Evolutionary conservation across 2,329 filamentous ascomycete species (phyloP), one percentile per base, ranked within the genome.

Genomic region (Arthrobotrys sinensis): DNA sequence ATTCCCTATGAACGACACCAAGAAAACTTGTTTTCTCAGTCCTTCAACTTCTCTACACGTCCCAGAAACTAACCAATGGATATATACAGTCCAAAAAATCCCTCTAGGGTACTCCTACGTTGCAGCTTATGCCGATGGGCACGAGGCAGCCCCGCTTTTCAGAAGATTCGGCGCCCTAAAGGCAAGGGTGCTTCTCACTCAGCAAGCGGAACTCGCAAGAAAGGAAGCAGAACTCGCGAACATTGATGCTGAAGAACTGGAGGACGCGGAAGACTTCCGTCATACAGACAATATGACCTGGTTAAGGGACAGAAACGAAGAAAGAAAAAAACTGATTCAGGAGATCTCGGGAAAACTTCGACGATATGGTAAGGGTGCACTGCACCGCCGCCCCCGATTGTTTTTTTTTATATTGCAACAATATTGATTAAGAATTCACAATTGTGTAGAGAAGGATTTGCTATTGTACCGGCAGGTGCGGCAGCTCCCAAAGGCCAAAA

Each of bases 71-170:
- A 46, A 63, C 38, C 5, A 60, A 5, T 65, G 8, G 8, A 57
- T 65, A 4, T 55, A 36, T 12, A 40, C 28, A 76, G 72, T 64
- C 19, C 32, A 24, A 21, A 45, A 65, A 1, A 28, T 76, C 19
- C 72, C 72, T 24, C 40, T 50, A 10, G 64, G 72, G 14, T 76
- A 76, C 46, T 76, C 72, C 12, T 53, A 65, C 43, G 38, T 76
- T 8, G 72, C 72, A 14, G 65, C 72, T 11, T 76, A 36, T 14
- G 46, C 68, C 3, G 63, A 76, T 28, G 64, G 62, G 4, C 48
- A 66, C 16, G 65, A 76, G 19, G 65, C 52, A 43, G 32, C 36
- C 7, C 34, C 55, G 4, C 36, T 76, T 32, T 76, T 76, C n/a
- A 55, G 72, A 34, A 63, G 72, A 36, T 76, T 76, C 40, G 72